Percentiles rank a stretch among this genome's conserved stretches.
Conservation (phyloP, 2,329 filamentous ascomycete species). For the Penicillium verrucosum region DNA sequence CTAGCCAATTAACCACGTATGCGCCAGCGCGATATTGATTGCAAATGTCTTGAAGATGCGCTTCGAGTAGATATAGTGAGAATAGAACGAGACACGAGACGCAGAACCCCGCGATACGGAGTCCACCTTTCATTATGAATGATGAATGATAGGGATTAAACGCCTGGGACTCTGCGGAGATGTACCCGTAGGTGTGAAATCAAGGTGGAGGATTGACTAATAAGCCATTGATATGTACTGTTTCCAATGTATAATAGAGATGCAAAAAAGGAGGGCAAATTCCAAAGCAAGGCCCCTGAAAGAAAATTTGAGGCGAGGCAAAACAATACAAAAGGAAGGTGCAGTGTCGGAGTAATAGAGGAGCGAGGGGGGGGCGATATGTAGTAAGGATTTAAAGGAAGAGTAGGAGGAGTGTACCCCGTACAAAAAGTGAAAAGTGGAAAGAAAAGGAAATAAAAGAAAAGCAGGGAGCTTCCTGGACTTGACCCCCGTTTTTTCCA, state of each 20-base stretch:
- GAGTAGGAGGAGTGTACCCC: neutral
- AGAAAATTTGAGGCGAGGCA: neutral
- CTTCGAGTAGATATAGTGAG: conserved; percentile 31
- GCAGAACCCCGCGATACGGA: conserved; percentile 27
- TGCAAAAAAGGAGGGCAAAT: neutral
- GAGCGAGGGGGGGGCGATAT: neutral
- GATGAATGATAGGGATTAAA: conserved; percentile 5
- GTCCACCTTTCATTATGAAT: conserved; percentile 32
- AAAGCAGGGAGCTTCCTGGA: neutral
- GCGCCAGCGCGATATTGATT: conserved; percentile 37
- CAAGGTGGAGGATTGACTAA: neutral
- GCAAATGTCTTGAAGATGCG: conserved; percentile 33
- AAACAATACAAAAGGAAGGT: neutral
- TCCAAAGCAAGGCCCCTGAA: neutral
- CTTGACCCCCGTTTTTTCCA: neutral
- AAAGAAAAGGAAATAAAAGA: neutral
- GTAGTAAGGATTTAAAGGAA: neutral
- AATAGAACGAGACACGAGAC: conserved; percentile 24
- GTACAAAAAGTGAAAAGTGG: neutral
- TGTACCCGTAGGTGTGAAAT: conserved; percentile 7
- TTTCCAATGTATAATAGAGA: neutral
- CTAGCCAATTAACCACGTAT: conserved; percentile 34
- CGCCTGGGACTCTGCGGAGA: neutral
- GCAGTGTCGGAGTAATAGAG: neutral
- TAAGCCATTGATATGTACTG: conserved; percentile 11